These are phyloP conservation scores for Verbascum thapsus DNA, from an alignment of 257 asterid genomes.

Conservation along the genomic window DNA sequence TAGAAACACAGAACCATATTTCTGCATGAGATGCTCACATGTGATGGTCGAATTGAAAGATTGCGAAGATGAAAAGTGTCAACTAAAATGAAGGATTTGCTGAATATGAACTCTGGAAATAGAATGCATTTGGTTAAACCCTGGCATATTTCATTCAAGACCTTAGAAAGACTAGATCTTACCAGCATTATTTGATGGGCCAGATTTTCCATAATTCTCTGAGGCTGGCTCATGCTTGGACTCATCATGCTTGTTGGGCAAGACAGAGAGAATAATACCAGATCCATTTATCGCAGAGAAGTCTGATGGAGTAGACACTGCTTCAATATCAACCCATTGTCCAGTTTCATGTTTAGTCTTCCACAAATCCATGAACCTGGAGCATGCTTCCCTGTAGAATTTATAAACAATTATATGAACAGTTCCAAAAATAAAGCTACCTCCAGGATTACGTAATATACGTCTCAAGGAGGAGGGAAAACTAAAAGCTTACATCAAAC, in stretches of 20 bases:
- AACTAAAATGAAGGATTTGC: constrained; percentile 12
- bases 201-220: constrained; percentile 37
- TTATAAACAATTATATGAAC: constrained; percentile 11
- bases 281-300: constrained; percentile 46
- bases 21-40: not conserved
- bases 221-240: constrained; percentile 37
- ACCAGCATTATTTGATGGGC: constrained; percentile 35
- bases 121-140: constrained; percentile 6
- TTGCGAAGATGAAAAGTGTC: constrained; percentile 12
- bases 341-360: constrained; percentile 62
- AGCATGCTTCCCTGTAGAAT: constrained; percentile 58
- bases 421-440: constrained; percentile 12
- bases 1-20: too few relatives aligned
- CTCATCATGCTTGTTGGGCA: constrained; percentile 41
- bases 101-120: not conserved
- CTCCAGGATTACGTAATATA: not conserved
- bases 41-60: constrained; percentile 6
- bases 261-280: constrained; percentile 47
- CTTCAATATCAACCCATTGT: constrained; percentile 67
- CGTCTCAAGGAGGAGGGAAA: not conserved
- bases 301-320: constrained; percentile 43
- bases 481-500: constrained; percentile 48
- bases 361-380: constrained; percentile 56
- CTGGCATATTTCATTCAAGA: not conserved
- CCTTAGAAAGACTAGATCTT: constrained; percentile 21